Percentiles rank a stretch among this genome's conserved stretches.
These are phyloP conservation scores for Cynara cardunculus DNA, from an alignment of 129 eudicot genomes.

Conservation along the genomic window DNA sequence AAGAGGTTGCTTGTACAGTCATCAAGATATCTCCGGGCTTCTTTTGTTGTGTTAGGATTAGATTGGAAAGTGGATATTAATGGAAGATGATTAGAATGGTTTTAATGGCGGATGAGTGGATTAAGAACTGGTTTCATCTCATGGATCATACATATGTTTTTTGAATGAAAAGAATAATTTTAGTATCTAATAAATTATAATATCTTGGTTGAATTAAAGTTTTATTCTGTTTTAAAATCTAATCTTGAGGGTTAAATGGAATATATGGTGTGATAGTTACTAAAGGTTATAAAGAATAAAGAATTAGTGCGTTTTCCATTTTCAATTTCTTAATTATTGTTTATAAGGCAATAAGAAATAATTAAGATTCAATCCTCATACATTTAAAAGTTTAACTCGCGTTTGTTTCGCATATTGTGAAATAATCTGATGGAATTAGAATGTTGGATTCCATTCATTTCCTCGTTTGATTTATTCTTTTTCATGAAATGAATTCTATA, in stretches of 20 bases:
- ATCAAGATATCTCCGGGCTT: too few species aligned
- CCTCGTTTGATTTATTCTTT: too few species aligned
- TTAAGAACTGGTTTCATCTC: neutral
- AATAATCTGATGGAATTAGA: too few species aligned
- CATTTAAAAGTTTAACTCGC: neutral
- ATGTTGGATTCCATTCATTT: too few species aligned
- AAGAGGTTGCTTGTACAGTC: conserved; percentile 17
- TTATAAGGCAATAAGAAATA: neutral
- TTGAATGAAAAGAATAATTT: neutral
- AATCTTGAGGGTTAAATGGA: neutral
- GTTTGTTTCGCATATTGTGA: too few species aligned
- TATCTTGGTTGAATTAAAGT: neutral
- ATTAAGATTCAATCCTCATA: neutral
- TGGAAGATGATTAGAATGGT: neutral
- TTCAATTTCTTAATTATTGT: neutral
- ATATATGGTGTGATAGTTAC: neutral
- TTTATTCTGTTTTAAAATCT: neutral
- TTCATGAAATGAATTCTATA: too few species aligned
- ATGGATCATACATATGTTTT: too few species aligned
- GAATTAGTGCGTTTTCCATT: neutral
- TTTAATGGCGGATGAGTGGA: neutral
- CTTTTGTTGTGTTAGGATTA: neutral
- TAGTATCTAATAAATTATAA: too few species aligned
- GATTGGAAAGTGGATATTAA: neutral
- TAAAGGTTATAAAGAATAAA: neutral